Evolutionary conservation across 2,329 filamentous ascomycete genomes (phyloP).

Genomic region (Elsinoe batatas): DNA sequence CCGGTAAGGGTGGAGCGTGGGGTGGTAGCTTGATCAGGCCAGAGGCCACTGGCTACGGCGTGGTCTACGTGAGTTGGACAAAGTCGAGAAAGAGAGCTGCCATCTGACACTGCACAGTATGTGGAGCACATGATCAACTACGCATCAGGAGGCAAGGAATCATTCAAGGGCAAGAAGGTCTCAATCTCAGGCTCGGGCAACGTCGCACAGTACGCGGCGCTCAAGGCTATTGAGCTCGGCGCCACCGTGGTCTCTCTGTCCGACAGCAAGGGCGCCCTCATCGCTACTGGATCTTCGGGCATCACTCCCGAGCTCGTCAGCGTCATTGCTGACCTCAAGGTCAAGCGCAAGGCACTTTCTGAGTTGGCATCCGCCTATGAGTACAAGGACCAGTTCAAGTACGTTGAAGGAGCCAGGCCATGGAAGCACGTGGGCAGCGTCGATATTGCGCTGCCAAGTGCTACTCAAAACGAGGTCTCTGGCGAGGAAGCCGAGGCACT

Average conservation of each 20-base stretch:
- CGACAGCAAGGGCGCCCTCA: conserved; percentile 77
- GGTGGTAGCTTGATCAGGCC: conserved; percentile 90
- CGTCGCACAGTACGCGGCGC: conserved; percentile 92
- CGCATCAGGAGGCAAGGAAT: conserved; percentile 65
- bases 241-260: conserved; percentile 86
- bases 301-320: conserved; percentile 74
- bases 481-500: conserved; percentile 80
- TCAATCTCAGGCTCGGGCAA: conserved; percentile 96
- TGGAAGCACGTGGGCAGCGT: conserved; percentile 86
- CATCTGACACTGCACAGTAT: conserved; percentile 42
- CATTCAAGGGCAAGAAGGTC: conserved; percentile 83
- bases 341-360: conserved; percentile 72
- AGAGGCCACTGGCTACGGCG: conserved; percentile 92
- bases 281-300: conserved; percentile 59
- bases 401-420: conserved; percentile 76
- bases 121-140: conserved; percentile 92
- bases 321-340: conserved; percentile 75
- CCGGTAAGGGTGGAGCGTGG: conserved; percentile 89
- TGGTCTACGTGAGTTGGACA: conserved; percentile 62
- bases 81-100: not conserved
- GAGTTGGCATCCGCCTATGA: conserved; percentile 51
- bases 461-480: conserved; percentile 96
- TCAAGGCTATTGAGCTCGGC: conserved; percentile 94
- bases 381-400: conserved; percentile 62
- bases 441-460: conserved; percentile 83